Evolutionary conservation across 2,329 filamentous ascomycete species (phyloP).

Genomic region (Beauveria caledonica): DNA sequence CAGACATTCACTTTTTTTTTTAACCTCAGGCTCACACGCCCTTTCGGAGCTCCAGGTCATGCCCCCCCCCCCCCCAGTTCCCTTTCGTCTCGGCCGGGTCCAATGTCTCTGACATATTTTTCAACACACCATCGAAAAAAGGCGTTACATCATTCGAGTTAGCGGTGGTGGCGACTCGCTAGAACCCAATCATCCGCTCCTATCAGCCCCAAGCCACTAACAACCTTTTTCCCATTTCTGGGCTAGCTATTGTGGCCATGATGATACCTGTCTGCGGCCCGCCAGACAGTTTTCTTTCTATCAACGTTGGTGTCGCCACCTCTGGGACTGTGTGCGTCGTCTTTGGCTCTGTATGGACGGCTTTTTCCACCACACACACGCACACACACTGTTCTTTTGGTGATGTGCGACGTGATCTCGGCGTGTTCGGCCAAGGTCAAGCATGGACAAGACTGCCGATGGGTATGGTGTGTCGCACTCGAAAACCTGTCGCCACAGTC

Average conservation of each 20-base stretch:
- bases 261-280: neutral
- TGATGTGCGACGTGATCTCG: neutral
- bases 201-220: slow-evolving; percentile 8
- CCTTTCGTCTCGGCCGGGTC: no score
- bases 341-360: no score
- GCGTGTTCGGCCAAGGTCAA: neutral
- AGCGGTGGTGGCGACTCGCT: no score
- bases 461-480: neutral
- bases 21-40: no score
- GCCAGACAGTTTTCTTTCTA: neutral
- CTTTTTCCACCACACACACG: no score
- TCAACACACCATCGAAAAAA: neutral
- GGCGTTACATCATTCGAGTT: no score
- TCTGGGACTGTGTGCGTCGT: no score
- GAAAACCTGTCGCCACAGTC: neutral
- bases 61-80: no score
- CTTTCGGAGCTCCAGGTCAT: no score
- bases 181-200: neutral
- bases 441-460: neutral
- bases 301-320: no score
- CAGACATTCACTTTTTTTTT: no score
- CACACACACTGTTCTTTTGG: neutral
- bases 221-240: neutral
- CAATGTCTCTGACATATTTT: no score
- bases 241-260: neutral